Evolutionary conservation across 805 yeast genomes (phyloP), one percentile per base, ranked within the genome.

Genomic region (Candida sanyiensis): DNA sequence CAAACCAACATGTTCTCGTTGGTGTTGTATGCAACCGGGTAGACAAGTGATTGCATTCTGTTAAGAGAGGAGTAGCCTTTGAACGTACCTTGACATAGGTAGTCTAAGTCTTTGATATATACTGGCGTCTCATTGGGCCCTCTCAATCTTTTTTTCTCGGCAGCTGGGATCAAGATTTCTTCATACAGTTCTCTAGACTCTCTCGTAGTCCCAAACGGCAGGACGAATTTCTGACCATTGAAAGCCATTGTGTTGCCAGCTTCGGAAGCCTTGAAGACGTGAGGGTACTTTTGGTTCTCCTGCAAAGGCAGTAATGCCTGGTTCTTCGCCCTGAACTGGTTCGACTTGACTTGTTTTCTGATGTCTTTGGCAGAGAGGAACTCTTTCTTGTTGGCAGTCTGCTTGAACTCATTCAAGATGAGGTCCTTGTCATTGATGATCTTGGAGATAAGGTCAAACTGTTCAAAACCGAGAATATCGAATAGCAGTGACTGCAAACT

Each of bases 1-100:
- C 97, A 89, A 5, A 89, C 87, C 36, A 89, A 66, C 96, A 93
- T 85, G 54, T 90, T 90, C 52, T 90, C 97, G 58, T 85, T 88
- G 5, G 97, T 83, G 39, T 83, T 78, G 58, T 90, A 93, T 0
- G 96, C 97, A 11, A 89, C 86, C 0, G 95, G 95, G 49, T 70
- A 93, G 2, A 90, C 94, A 44, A 93, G 67, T 13, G 95, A 82
- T 61, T 90, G 98, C 73, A 93, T 83, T 49, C 83, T 74, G 62
- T 90, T 90, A 48, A 90, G 67, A 0, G 83, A 72, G 42, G 74
- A 69, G 59, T 93, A 93, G 22, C 80, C 80, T 42, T 73, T 73
- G 59, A 93, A 93, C 0, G 97, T 88, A 1, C 90, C 86, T 45
- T 72, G 78, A 59, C 97, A 90, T 8, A 86, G 60, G 35, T 69